phyloP scores from a whole-genome alignment of 2,329 filamentous ascomycete genomes.

The Alternaria sp. region DNA sequence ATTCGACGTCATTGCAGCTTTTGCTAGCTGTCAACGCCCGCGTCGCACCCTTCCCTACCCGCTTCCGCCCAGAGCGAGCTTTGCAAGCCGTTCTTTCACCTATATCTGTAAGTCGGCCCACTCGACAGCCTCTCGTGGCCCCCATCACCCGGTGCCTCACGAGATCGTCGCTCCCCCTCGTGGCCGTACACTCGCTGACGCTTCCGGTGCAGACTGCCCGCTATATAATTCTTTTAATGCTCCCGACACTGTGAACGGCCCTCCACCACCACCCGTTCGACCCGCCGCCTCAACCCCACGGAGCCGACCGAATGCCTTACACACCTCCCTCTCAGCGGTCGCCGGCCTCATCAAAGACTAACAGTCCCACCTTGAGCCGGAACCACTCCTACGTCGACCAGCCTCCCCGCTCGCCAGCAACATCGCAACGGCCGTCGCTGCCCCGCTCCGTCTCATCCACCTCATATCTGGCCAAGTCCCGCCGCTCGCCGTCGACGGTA shows the following conservation, averaged over 20 bases:
- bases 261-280: constrained; percentile 38
- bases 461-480: constrained; percentile 67
- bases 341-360: constrained; percentile 62
- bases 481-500: constrained; percentile 62
- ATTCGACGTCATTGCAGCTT: constrained; percentile 45
- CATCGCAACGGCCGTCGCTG: constrained; percentile 53
- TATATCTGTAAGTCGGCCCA: constrained; percentile 24
- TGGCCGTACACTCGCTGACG: constrained; percentile 18
- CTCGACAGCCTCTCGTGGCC: not conserved
- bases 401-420: constrained; percentile 41
- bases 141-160: not conserved
- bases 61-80: constrained; percentile 19
- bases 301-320: constrained; percentile 76
- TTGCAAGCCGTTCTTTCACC: constrained; percentile 20
- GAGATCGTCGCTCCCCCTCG: not conserved
- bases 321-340: constrained; percentile 76
- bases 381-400: constrained; percentile 58
- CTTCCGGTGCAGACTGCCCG: constrained; percentile 8
- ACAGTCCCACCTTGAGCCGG: constrained; percentile 58
- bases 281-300: constrained; percentile 35
- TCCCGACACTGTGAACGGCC: constrained; percentile 43
- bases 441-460: constrained; percentile 65
- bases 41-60: constrained; percentile 11
- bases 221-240: constrained; percentile 52
- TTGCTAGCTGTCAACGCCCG: constrained; percentile 33